Conservation (phyloP, 73 alveolate species). For the Diophrys sp. region DNA sequence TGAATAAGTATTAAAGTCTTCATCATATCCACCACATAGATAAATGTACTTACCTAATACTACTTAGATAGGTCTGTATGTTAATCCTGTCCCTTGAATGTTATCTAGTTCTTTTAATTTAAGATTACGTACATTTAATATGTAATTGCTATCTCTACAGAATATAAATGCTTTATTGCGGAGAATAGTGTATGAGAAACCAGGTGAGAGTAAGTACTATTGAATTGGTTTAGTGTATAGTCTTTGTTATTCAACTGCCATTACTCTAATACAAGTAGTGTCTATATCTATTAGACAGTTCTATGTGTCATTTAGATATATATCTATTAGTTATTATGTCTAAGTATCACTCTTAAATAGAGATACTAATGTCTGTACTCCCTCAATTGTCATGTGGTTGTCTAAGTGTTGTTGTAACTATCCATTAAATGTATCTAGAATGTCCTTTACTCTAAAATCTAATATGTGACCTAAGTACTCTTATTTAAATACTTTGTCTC, state of each 20-base stretch:
- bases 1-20: too few relatives aligned
- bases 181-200: background rate
- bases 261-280: background rate
- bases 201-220: background rate
- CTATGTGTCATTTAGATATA: background rate
- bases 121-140: background rate
- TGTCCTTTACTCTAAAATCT: background rate
- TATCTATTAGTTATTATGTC: background rate
- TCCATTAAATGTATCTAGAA: background rate
- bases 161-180: background rate
- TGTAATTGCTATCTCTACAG: background rate
- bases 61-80: background rate
- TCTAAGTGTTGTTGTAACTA: background rate
- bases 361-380: background rate
- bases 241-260: background rate
- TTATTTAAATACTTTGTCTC: background rate
- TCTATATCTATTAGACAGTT: too few relatives aligned
- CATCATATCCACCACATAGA: slow-evolving; percentile 1
- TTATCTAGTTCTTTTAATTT: background rate
- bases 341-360: background rate
- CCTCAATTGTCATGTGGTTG: background rate
- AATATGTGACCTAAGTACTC: background rate
- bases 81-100: background rate
- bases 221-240: background rate
- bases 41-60: background rate